Conservation (phyloP, 169 alveolate genomes). For the Eimeria praecox region DNA sequence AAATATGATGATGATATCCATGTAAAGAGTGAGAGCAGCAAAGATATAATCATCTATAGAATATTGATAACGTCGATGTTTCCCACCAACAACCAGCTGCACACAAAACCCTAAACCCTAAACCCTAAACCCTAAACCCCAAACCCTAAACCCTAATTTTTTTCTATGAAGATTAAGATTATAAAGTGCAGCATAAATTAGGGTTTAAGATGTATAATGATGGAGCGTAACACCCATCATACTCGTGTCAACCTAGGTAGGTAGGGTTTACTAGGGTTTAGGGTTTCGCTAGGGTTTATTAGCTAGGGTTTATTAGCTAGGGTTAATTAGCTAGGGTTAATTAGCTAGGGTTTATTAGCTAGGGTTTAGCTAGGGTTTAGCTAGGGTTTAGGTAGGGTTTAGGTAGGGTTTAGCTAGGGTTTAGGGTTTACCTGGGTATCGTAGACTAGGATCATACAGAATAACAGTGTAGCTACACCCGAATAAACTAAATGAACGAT, state of each 20-base stretch:
- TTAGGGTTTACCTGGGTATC: conserved; percentile 89
- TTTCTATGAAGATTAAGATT: too few relatives aligned
- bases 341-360: not conserved
- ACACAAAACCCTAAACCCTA: conserved; percentile 87
- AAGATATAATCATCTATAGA: conserved; percentile 95
- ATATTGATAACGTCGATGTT: conserved; percentile 91
- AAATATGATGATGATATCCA: conserved; percentile 93
- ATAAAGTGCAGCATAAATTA: too few relatives aligned
- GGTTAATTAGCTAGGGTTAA: not conserved
- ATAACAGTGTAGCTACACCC: conserved; percentile 89
- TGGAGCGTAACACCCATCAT: too few relatives aligned
- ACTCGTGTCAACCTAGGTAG: too few relatives aligned
- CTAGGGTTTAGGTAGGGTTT: not conserved
- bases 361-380: not conserved
- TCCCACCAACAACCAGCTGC: conserved; percentile 95
- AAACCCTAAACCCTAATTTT: not conserved
- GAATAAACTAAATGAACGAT: conserved; percentile 56
- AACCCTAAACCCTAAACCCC: conserved; percentile 80
- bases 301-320: not conserved
- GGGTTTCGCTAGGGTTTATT: not conserved
- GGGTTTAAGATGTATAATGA: too few relatives aligned
- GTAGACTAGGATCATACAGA: conserved; percentile 92
- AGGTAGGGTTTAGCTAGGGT: conserved; percentile 33
- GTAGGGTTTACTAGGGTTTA: not conserved
- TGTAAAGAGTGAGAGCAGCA: conserved; percentile 94